These are phyloP conservation scores for Acorus gramineus DNA, from an alignment of 106 monocot genomes.

Conservation along the genomic window DNA sequence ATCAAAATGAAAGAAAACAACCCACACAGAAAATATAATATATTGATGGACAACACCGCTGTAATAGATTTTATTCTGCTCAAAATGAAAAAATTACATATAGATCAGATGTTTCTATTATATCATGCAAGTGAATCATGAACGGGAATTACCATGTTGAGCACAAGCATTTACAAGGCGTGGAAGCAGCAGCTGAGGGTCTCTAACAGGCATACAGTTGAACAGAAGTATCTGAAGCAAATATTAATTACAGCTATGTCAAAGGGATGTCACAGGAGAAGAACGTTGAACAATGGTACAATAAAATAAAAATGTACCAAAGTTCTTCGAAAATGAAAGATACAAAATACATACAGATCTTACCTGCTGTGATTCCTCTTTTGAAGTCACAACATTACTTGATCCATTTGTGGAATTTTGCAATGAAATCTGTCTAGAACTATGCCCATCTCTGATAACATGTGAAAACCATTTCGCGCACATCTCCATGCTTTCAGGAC, in stretches of 20 bases:
- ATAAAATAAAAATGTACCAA: background rate
- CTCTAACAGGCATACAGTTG: slow-evolving; percentile 95
- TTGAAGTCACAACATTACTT: no score
- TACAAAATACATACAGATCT: background rate
- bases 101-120: no score
- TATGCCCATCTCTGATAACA: slow-evolving; percentile 24
- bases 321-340: background rate
- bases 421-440: no score
- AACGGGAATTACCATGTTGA: slow-evolving; percentile 41
- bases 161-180: slow-evolving; percentile 54
- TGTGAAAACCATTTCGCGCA: slow-evolving; percentile 93
- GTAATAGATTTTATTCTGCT: no score
- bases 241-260: no score
- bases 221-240: slow-evolving; percentile 70
- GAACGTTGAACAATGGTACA: background rate
- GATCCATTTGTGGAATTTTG: no score
- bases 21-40: no score
- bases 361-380: slow-evolving; percentile 14
- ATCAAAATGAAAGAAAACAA: no score
- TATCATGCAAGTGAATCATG: no score
- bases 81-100: no score
- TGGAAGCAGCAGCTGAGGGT: slow-evolving; percentile 81
- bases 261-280: no score
- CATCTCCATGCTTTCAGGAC: slow-evolving; percentile 86
- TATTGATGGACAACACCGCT: no score